Evolutionary conservation across 1,139 yeast species (phyloP), one percentile per base, ranked within the genome.

Genomic region (Diutina neorugosa): DNA sequence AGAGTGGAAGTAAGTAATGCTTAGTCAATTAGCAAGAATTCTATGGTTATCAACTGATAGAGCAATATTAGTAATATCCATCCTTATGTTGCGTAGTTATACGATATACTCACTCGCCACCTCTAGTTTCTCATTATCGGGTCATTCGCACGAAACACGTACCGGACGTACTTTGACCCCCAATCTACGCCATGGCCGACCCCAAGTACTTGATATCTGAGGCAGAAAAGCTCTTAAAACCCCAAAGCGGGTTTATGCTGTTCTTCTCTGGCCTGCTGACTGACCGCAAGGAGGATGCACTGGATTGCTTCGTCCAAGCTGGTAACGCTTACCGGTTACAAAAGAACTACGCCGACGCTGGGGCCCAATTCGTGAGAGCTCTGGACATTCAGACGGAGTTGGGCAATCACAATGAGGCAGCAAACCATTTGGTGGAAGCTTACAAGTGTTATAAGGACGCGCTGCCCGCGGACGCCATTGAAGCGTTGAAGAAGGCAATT

Each of bases 371-470:
- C 64, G 83, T 86, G 55, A 82, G 81, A 63, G 98, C 98, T 0
- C 94, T 98, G 0, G 80, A 79, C 18, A 80, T 84, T 57, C 96
- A 89, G 66, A 71, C 79, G 55, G 77, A 82, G 61, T 86, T 91
- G 42, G 86, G 80, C 37, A 82, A 85, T 59, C 85, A 84, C 59
- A 96, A 93, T 62, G 98, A 93, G 61, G 96, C 96, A 3, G 96
- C 96, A 11, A 90, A 87, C 65, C 82, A 94, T 21, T 78, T 86
- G 56, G 84, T 93, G 18, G 99, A 93, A 62, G 96, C 97, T 0
- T 93, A 81, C 73, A 94, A 93, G 66, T 81, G 94, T 46, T 93
- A 80, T 69, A 84, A 86, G 62, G 77, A 81, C 48, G 84, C 83
- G 46, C 73, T 81, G 41, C 93, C 96, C 1, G 71, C 71, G 1